Evolutionary conservation across 371 early-diverging fungal species (phyloP), one percentile per base, ranked within the genome.

Genomic region (Mortierella sp.): DNA sequence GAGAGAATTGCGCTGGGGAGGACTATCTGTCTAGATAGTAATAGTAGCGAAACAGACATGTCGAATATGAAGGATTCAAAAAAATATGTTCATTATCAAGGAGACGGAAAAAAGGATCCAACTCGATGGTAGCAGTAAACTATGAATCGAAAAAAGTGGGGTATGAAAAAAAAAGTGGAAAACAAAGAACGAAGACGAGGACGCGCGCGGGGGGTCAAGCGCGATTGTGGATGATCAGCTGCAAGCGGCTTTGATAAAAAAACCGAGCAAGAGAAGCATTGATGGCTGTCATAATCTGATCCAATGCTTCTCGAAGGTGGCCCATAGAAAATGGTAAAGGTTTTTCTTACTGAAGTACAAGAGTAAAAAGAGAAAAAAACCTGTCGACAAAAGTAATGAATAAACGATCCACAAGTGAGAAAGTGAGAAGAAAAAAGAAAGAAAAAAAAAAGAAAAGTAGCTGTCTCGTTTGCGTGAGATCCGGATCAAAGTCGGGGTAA

Each of bases 161-260:
- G 47, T 47, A 22, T 47, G 16, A 9, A 50, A 50, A 53, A 29
- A 53, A 6, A 53, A 29, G 6, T 14, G 14, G 6, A 53, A 53
- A 53, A 13, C 26, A 53, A 11, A 14, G 7, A 53, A 41, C 11
- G 65, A 39, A 37, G 16, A n/a, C 22, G 64, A n/a, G n/a, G 50
- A 50, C 50, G 50, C 50, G 50, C 48, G 9, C 53, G 13, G 29
- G 29, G n/a, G 39, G 40, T 63, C 64, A 63, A 63, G 64, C 64
- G 64, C 40, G 39, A 40, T 63, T 63, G 64, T 40, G 64, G 64
- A 63, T 40, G 64, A 11, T 39, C 63, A 22, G 13, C n/a, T n/a
- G n/a, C n/a, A n/a, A n/a, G n/a, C n/a, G n/a, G n/a, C n/a, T 29
- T 55, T 0, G 10, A 55, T 8, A 16, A 45, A 45, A 45, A 16